Evolutionary conservation across 768 basidiomycete genomes (phyloP).

Genomic region (Sporobolomyces roseus): DNA sequence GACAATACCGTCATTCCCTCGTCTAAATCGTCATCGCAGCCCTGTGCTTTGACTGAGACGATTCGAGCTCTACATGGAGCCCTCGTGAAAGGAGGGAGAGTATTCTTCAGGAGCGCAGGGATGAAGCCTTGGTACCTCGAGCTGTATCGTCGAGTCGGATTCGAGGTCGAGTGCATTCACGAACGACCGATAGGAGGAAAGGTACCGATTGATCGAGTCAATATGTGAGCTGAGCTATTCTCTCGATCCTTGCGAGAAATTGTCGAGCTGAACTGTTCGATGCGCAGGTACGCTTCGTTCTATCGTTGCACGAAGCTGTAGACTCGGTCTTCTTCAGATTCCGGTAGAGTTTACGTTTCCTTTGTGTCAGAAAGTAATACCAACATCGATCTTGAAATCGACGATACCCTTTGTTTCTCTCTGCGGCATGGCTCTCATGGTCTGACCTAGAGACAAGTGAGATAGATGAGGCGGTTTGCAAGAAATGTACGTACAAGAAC

Average conservation of each 20-base stretch:
- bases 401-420: no score
- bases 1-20: slow-evolving; percentile 24
- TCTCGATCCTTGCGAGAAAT: no score
- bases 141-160: slow-evolving; percentile 42
- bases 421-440: no score
- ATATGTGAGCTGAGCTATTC: slow-evolving; percentile 60
- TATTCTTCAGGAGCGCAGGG: slow-evolving; percentile 60
- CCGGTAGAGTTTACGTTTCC: no score
- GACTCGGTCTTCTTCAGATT: not conserved
- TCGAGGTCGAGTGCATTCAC: slow-evolving; percentile 51
- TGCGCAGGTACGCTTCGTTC: slow-evolving; percentile 44
- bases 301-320: slow-evolving; percentile 28
- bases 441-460: no score
- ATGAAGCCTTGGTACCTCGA: slow-evolving; percentile 45
- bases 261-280: not conserved
- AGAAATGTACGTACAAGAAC: no score
- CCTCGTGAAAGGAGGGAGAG: slow-evolving; percentile 59
- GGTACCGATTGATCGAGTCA: slow-evolving; percentile 62
- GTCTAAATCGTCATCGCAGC: not conserved
- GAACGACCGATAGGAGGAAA: slow-evolving; percentile 55
- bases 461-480: no score
- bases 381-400: no score
- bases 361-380: no score
- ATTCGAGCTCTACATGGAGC: slow-evolving; percentile 52
- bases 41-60: slow-evolving; percentile 45